Evolutionary conservation across 192 early-diverging fungal genomes (phyloP), one percentile per base, ranked within the genome.

Genomic region (Lunasporangiospora selenospora): DNA sequence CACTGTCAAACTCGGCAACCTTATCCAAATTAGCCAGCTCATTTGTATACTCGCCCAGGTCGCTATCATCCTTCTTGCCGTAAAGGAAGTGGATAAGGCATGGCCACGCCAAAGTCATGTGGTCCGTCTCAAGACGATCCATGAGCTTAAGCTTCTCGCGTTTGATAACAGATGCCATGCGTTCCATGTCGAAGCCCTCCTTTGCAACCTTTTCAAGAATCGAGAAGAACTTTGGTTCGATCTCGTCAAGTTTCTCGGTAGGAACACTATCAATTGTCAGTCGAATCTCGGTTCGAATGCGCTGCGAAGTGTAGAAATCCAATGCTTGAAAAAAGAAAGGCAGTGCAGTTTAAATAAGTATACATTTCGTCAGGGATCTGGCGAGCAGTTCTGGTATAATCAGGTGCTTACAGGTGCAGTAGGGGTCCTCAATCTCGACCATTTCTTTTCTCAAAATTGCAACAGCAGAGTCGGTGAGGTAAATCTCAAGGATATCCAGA

Each of bases 371-470:
- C 41, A 34, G 21, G 13, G 57, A 21, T 24, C 24, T 18, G 8
- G 6, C 19, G 31, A 26, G 2, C 19, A 24, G 18, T 29, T 7
- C 39, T 0, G 23, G n/a, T 15, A 27, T 23, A 40, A 30, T 38
- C 15, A n/a, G 37, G 18, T 19, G 32, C 55, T 52, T 65, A 84
- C 80, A 71, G 53, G 85, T 87, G 55, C 83, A 85, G n/a, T 84
- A 71, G 16, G 85, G 81, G 32, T 85, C 81, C 46, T 81, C 80
- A 33, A 80, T 83, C 56, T 87, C 85, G 13, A 87, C 85, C 78
- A 87, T 85, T 46, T 85, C 80, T 34, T 81, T 85, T 54, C 77
- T 78, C 31, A 87, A 54, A 7, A 85, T 61, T 10, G 85, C 77
- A 2, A 83, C 78, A 26, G 85, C 73, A 29, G 85, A 87, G 65